Conservation (phyloP, 2,329 filamentous ascomycete species). For the Falciphora oryzae region DNA sequence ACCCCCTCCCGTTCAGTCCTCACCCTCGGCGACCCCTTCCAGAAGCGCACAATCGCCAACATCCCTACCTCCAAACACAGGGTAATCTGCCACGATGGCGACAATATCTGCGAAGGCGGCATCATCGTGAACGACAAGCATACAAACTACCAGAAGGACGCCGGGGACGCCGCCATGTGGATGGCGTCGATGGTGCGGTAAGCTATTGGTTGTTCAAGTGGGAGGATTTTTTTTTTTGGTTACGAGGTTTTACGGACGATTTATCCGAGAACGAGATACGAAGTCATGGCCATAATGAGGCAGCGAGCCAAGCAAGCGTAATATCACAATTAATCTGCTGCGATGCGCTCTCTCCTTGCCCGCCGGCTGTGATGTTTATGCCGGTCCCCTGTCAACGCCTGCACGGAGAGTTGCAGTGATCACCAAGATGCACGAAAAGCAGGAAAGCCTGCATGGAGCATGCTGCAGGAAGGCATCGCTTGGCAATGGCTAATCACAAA, state of each 20-base stretch:
- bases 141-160: slow-evolving; percentile 5
- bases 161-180: not conserved
- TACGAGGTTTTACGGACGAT: no score
- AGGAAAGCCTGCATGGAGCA: not conserved
- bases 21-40: slow-evolving; percentile 6
- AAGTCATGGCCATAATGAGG: not conserved
- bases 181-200: slow-evolving; percentile 4
- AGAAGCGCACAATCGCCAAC: not conserved
- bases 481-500: not conserved
- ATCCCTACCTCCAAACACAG: not conserved
- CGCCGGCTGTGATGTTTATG: no score
- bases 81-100: slow-evolving; percentile 4
- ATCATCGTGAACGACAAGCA: not conserved
- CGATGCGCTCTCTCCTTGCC: no score
- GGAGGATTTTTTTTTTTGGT: no score
- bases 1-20: not conserved
- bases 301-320: not conserved
- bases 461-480: not conserved
- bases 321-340: no score
- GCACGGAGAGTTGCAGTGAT: no score
- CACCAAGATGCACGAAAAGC: not conserved
- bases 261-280: no score
- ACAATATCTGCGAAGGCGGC: slow-evolving; percentile 1
- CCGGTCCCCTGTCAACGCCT: no score
- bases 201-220: not conserved